Percentiles rank a stretch among this genome's conserved stretches.
These are phyloP conservation scores for Alternaria sp. DNA, from an alignment of 2,329 filamentous ascomycete species.

Conservation along the genomic window DNA sequence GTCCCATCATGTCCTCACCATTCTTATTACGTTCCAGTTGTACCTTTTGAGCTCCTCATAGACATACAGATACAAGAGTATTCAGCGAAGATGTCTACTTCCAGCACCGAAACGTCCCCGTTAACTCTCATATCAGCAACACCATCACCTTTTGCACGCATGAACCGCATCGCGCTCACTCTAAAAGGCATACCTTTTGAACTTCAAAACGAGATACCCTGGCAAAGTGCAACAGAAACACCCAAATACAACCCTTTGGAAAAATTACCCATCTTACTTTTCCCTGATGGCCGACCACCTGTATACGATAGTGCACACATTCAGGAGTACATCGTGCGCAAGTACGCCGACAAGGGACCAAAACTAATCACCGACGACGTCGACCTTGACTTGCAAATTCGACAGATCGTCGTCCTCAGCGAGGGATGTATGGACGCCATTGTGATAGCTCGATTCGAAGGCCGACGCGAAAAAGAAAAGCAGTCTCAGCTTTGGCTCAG, in stretches of 20 bases:
- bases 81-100: background rate
- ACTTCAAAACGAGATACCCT: slow-evolving; percentile 55
- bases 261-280: slow-evolving; percentile 52
- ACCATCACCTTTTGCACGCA: slow-evolving; percentile 53
- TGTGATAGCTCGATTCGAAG: slow-evolving; percentile 23
- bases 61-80: background rate
- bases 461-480: slow-evolving; percentile 12
- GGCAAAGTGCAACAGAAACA: slow-evolving; percentile 52
- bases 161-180: slow-evolving; percentile 52
- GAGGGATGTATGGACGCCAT: slow-evolving; percentile 30
- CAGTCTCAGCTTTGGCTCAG: slow-evolving; percentile 21
- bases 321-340: slow-evolving; percentile 26
- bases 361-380: slow-evolving; percentile 19
- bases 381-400: slow-evolving; percentile 18
- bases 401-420: slow-evolving; percentile 24
- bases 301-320: slow-evolving; percentile 32
- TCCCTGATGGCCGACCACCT: slow-evolving; percentile 22
- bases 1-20: background rate
- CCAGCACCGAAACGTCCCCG: slow-evolving; percentile 1
- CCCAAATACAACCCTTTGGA: slow-evolving; percentile 53
- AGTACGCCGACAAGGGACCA: slow-evolving; percentile 21
- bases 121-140: slow-evolving; percentile 42
- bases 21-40: background rate
- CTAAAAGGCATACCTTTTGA: slow-evolving; percentile 54
- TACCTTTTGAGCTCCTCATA: background rate